Evolutionary conservation across 805 yeast genomes (phyloP).

Genomic region (Myxozyma lipomycoides): DNA sequence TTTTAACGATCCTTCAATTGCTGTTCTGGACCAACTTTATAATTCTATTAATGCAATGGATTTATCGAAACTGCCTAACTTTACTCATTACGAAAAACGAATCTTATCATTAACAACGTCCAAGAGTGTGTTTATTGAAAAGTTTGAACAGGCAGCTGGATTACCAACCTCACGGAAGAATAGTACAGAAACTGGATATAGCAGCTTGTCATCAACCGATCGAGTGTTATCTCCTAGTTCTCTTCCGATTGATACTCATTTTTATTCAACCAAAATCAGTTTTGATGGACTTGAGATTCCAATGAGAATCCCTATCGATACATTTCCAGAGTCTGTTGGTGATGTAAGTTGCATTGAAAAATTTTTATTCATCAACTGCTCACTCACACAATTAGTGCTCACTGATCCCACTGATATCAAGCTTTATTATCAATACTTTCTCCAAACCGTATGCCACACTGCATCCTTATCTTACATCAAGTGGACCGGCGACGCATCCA

Average conservation of each 20-base stretch:
- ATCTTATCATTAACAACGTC: conserved; percentile 31
- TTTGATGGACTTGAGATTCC: conserved; percentile 35
- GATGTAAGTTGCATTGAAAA: conserved; percentile 31
- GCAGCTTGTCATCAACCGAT: not conserved
- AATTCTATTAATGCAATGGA: conserved; percentile 34
- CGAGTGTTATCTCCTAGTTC: not conserved
- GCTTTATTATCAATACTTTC: not conserved
- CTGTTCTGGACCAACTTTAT: conserved; percentile 32
- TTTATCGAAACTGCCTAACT: conserved; percentile 32
- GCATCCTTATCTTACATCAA: conserved; percentile 48
- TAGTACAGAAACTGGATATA: not conserved
- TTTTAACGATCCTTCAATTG: conserved; percentile 35
- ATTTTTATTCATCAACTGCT: conserved; percentile 25
- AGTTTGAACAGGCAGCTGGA: conserved; percentile 23
- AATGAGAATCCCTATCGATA: conserved; percentile 35
- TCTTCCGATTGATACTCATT: conserved; percentile 32
- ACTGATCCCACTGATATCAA: not conserved
- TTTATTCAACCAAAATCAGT: conserved; percentile 33
- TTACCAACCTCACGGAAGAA: too few relatives aligned
- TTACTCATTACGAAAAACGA: conserved; percentile 32
- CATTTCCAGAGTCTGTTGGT: conserved; percentile 35
- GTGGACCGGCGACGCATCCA: conserved; percentile 54
- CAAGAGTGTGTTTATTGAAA: conserved; percentile 32
- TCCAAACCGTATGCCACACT: conserved; percentile 20
- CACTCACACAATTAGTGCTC: not conserved